Base-by-base conservation (phyloP, 176 grass and related monocot genomes). In the Oryza longistaminata region DNA sequence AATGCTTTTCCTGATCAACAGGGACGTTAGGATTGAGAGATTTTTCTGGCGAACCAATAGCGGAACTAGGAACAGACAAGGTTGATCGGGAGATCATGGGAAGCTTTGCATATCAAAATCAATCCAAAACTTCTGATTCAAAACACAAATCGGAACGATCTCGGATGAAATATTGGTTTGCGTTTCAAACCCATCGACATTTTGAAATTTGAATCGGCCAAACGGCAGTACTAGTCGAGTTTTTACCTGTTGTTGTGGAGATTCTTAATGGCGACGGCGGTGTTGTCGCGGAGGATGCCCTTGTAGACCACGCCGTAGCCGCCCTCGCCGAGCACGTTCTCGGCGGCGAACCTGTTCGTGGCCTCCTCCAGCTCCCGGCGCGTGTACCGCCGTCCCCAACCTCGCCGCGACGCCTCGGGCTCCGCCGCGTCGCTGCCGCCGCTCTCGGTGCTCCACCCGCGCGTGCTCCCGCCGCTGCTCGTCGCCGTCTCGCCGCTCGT, bases 301-400 rank as follows among this genome's bases (percentile, higher is more conserved):
- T 69, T 90, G 82, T 92, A 98, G 11, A 98, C 96, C 34, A 98
- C 91, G n/a, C 96, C 88, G 45, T 92, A 98, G 0, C 93, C 91
- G 33, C 96, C 96, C 45, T 98, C 96, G 14, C 93, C 96, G 50
- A 98, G 83, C 68, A 95, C 86, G 84, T 94, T 98, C 24, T 52
- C 83, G 29, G 83, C 85, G 16, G 91, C 77, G 44, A 98, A 61
- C 5, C 93, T 89, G n/a, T 53, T 52, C 9, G 93, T 92, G 53
- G 93, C 93, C 66, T 85, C 89, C 77, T 95, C 89, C 74, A 98
- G 81, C 61, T 98, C 93, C 37, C 86, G 77, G 64, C 71, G 86
- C 15, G 93, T 86, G 85, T 90, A 98, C 81, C 88, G 67, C 26
- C 90, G 86, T 3, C 96, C 96, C 91, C 96, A 98, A 11, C 91